Evolutionary conservation across 345 rosid species (phyloP), one percentile per base, ranked within the genome.

Genomic region (Litchi chinensis): DNA sequence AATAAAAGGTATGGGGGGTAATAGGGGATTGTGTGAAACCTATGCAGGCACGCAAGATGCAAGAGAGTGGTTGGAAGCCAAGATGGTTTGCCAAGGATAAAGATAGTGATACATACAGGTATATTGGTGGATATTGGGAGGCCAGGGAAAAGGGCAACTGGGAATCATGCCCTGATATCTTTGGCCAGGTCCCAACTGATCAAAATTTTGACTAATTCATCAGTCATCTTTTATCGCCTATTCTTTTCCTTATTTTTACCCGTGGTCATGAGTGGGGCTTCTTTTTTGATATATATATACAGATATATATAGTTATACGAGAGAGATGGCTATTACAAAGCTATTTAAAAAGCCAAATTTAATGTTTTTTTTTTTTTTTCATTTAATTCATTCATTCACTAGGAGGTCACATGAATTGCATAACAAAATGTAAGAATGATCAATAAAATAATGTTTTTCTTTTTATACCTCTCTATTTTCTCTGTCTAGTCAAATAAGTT

Each of bases 31-130:
- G 18, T 50, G 52, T 10, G 5, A 44, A 40, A 28, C 12, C 21
- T 40, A 62, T 62, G 37, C 92, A 96, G 99, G 98, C 99, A 37
- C 87, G 94, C 82, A 91, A 89, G 83, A 91, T 94, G 99, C 99
- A 96, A 54, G 99, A 96, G 84, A 90, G 92, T 41, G 99, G 99
- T 5, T 96, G 99, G 99, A 93, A 91, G 83, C 97, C 99, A 3
- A 88, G 87, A 60, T 96, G 99, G 99, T 96, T 96, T 77, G 82
- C 79, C 0, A 94, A 87, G 84, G 98, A 91, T 52, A 86, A 94
- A 81, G 92, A 84, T 60, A 86, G 88, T 74, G 89, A 83, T 5
- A 11, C 88, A 6, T 94, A 90, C 85, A 86, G 81, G 6, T 93
- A 93, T 65, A 74, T 83, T 48, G 98, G 98, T 12, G 98, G 98